phyloP scores from a whole-genome alignment of 371 early-diverging fungal genomes.

The Mortierella sp. region DNA sequence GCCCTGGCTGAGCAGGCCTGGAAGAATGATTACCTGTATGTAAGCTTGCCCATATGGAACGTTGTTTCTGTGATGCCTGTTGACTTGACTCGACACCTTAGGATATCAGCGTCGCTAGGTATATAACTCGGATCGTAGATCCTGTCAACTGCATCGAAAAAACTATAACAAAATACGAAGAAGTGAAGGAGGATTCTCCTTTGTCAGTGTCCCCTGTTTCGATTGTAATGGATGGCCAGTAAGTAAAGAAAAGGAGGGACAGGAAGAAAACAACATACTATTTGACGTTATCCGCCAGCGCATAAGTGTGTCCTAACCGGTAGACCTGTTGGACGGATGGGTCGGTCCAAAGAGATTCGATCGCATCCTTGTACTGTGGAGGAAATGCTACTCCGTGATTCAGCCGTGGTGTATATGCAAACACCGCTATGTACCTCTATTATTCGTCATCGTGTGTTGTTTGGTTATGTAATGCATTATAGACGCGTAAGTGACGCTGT shows the following conservation, averaged over 20 bases:
- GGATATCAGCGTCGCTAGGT: slow-evolving; percentile 90
- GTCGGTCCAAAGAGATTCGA: slow-evolving; percentile 38
- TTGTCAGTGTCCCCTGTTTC: background rate
- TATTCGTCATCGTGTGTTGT: slow-evolving; percentile 41
- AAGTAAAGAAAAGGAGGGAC: background rate
- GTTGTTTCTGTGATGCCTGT: slow-evolving; percentile 91
- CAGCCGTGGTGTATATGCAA: slow-evolving; percentile 5
- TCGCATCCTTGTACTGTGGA: slow-evolving; percentile 22
- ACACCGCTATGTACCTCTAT: background rate
- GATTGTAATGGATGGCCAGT: too few species aligned
- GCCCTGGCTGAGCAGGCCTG: background rate
- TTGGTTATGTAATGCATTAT: background rate
- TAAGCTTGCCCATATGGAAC: slow-evolving; percentile 84
- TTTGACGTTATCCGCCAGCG: slow-evolving; percentile 45
- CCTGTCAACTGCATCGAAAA: slow-evolving; percentile 90
- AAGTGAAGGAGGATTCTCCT: background rate
- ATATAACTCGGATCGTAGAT: slow-evolving; percentile 80
- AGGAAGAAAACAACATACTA: slow-evolving; percentile 29
- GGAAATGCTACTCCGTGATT: background rate
- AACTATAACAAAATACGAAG: slow-evolving; percentile 69
- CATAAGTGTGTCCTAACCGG: slow-evolving; percentile 43
- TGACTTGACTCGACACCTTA: slow-evolving; percentile 86
- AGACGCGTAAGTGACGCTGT: background rate
- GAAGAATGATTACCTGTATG: slow-evolving; percentile 63
- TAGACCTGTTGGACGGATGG: slow-evolving; percentile 34